Conservation (phyloP, 2,329 filamentous ascomycete species). For the Dothideomycetes sp. region DNA sequence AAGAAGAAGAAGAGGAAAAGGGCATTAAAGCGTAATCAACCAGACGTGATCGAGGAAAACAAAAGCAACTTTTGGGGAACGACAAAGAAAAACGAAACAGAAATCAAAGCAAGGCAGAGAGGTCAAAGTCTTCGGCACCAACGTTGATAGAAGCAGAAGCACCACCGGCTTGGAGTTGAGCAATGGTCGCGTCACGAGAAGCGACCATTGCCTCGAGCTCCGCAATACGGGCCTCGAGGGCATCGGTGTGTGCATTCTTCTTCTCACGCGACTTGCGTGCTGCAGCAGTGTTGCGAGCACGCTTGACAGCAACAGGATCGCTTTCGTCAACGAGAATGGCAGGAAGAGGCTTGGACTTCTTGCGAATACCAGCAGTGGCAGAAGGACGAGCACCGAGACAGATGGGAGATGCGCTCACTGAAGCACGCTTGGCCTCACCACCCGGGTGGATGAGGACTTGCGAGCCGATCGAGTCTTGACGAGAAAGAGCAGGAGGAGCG, state of each 20-base stretch:
- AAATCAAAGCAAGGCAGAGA: not conserved
- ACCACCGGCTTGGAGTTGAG: constrained; percentile 22
- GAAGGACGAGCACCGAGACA: constrained; percentile 49
- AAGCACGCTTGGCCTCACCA: constrained; percentile 28
- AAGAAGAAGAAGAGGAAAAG: too few relatives aligned
- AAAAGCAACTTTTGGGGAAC: not conserved
- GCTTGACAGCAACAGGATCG: constrained; percentile 78
- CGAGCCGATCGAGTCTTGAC: constrained; percentile 28
- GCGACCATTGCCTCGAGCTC: constrained; percentile 35
- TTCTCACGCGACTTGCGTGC: constrained; percentile 87
- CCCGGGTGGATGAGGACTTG: constrained; percentile 30
- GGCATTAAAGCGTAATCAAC: not conserved
- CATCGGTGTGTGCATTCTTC: constrained; percentile 67
- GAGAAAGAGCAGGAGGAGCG: constrained; percentile 30
- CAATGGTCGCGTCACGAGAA: not conserved
- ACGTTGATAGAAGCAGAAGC: constrained; percentile 12
- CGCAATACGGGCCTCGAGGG: constrained; percentile 62
- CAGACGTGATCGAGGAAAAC: not conserved
- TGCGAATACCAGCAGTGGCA: constrained; percentile 62
- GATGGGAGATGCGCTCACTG: constrained; percentile 34
- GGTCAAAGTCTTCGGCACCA: not conserved
- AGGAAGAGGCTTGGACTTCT: constrained; percentile 71
- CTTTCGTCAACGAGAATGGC: constrained; percentile 66
- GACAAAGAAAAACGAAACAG: too few relatives aligned
- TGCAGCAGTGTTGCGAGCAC: constrained; percentile 85